Evolutionary conservation across 1,139 yeast genomes (phyloP), one percentile per base, ranked within the genome.

Genomic region (Zygosaccharomyces pseudobailii): DNA sequence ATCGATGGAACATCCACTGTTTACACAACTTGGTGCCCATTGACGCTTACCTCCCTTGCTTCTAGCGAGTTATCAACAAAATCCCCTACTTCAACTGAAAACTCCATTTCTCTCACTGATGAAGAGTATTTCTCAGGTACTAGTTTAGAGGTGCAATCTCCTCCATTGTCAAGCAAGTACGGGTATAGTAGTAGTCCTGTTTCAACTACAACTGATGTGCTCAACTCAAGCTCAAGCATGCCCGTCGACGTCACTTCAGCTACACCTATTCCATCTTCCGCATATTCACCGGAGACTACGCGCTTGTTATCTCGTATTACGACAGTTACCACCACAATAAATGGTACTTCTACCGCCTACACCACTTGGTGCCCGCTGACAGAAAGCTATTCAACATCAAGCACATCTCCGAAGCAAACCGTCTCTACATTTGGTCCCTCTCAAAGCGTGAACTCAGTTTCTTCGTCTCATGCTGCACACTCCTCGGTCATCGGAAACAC

Each of bases 21-120:
- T 10, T 63, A 63, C 54, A 70, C 74, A 39, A 72, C 76, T 10
- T 72, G 70, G 66, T 72, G 76, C 55, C 76, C 75, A 45, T 59
- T 69, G 47, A 55, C 67, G 17, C 24, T 46, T 2, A 27, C 42
- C 10, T 19, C 42, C 6, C n/a, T 44, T 27, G n/a, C 23, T 36
- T 24, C 27, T 6, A 24, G 27, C 27, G 8, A 24, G 27, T 24
- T 24, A 6, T 19, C 45, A 20, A 9, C 35, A 23, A 13, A 19
- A 20, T 33, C 46, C 17, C 35, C 37, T 36, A 17, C 38, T 13
- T 31, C 41, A 10, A 10, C 33, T 22, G 27, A 8, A 24, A 24
- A 6, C 9, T 24, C 27, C 8, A 8, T 8, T 24, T 24, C 27
- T 6, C 27, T 24, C 27, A 24, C 8, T 8, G 9, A 24, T 8